Evolutionary conservation across 768 basidiomycete species (phyloP).

Genomic region (Panaeolus cyanescens): DNA sequence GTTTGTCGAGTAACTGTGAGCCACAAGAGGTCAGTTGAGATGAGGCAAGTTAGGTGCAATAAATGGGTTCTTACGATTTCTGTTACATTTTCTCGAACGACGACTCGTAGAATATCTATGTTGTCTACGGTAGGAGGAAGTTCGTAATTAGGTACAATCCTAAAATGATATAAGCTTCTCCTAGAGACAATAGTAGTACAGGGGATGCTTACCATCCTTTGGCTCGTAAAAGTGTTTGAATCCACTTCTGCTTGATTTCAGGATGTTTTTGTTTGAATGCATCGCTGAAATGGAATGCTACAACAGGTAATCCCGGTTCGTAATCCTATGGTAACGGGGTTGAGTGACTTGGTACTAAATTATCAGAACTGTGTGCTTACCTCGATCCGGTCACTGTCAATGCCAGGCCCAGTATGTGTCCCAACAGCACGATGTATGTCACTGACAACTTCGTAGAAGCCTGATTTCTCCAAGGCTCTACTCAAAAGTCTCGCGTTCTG

Average conservation of each 20-base stretch:
- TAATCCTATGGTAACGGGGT: conserved; percentile 40
- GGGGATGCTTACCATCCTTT: conserved; percentile 54
- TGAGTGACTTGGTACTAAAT: conserved; percentile 14
- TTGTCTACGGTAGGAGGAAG: conserved; percentile 54
- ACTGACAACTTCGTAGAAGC: conserved; percentile 54
- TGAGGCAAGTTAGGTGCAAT: neutral
- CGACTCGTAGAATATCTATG: conserved; percentile 64
- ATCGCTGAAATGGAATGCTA: conserved; percentile 65
- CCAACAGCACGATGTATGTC: conserved; percentile 54
- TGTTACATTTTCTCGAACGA: conserved; percentile 61
- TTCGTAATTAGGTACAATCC: conserved; percentile 56
- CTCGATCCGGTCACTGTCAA: conserved; percentile 59
- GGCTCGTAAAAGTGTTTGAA: conserved; percentile 49
- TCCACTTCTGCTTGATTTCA: conserved; percentile 60
- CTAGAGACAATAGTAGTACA: neutral
- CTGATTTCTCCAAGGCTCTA: conserved; percentile 58
- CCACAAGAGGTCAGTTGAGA: neutral
- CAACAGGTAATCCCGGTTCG: conserved; percentile 63
- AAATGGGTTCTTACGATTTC: conserved; percentile 36
- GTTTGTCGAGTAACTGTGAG: conserved; percentile 57
- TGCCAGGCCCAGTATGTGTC: conserved; percentile 27
- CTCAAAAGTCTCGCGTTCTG: conserved; percentile 66
- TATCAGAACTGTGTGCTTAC: conserved; percentile 31
- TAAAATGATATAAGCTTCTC: conserved; percentile 8
- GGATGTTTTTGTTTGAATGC: conserved; percentile 56